Evolutionary conservation across 306 rosid genomes (phyloP).

Genomic region (Casuarina cunninghamiana): DNA sequence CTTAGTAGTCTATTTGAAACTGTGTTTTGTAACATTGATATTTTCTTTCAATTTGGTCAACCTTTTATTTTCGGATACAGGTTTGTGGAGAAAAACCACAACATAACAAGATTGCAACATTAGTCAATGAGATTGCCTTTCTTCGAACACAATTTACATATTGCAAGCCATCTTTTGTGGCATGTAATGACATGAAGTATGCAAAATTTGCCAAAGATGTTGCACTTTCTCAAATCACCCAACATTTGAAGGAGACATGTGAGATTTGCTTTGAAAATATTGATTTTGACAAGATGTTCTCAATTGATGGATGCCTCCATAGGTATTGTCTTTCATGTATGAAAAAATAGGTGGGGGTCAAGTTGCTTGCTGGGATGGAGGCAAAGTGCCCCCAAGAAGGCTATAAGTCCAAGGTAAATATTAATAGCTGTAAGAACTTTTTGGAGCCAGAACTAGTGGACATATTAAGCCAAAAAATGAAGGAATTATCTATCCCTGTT

Average conservation of each 20-base stretch:
- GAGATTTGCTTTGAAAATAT: conserved; percentile 52
- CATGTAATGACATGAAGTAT: conserved; percentile 19
- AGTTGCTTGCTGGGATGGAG: conserved; percentile 39
- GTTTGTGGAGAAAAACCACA: conserved; percentile 35
- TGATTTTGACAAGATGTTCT: conserved; percentile 39
- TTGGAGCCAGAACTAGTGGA: conserved; percentile 42
- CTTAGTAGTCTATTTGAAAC: too few species aligned
- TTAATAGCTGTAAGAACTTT: conserved; percentile 45
- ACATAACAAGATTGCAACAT: conserved; percentile 22
- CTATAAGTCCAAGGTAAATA: conserved; percentile 41
- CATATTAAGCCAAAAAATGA: conserved; percentile 31
- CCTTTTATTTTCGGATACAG: conserved; percentile 23
- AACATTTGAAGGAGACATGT: conserved; percentile 38
- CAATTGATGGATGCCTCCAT: conserved; percentile 51
- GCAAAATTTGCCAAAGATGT: conserved; percentile 53
- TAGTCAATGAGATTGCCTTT: conserved; percentile 34
- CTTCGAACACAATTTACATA: conserved; percentile 34
- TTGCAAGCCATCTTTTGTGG: conserved; percentile 38
- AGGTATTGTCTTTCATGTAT: conserved; percentile 56
- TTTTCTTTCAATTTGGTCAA: background rate
- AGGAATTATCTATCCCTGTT: conserved; percentile 48
- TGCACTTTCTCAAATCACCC: conserved; percentile 39
- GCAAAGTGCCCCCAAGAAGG: conserved; percentile 57
- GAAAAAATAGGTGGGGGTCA: conserved; percentile 57
- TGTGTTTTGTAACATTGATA: too few species aligned